phyloP scores from a whole-genome alignment of 805 yeast genomes.

The Myxozyma nipponensis region DNA sequence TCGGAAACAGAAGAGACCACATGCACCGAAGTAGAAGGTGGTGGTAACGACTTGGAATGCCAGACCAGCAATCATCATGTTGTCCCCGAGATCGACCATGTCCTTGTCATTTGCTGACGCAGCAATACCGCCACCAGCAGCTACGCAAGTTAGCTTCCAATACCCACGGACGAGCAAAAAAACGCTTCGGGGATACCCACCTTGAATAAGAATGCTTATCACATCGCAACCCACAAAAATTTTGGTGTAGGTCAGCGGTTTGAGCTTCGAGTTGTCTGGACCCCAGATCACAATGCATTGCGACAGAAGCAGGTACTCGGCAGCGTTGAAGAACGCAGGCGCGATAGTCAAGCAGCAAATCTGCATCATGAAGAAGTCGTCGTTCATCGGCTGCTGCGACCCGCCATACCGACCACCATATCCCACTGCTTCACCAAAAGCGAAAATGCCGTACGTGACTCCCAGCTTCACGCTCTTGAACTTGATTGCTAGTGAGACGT shows the following conservation, averaged over 20 bases:
- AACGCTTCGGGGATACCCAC: no score
- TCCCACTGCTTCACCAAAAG: neutral
- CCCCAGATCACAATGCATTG: slow-evolving; percentile 64
- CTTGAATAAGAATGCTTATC: slow-evolving; percentile 58
- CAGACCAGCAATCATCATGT: slow-evolving; percentile 73
- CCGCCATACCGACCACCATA: neutral
- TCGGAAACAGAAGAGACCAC: neutral
- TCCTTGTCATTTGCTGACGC: slow-evolving; percentile 38
- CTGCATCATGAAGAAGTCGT: slow-evolving; percentile 45
- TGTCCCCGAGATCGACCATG: slow-evolving; percentile 47
- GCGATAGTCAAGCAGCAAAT: slow-evolving; percentile 67
- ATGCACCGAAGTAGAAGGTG: slow-evolving; percentile 47
- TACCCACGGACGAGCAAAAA: neutral
- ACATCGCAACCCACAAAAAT: slow-evolving; percentile 66
- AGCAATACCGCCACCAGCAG: slow-evolving; percentile 73
- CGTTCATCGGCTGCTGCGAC: slow-evolving; percentile 39
- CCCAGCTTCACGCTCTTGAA: neutral
- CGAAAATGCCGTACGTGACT: neutral
- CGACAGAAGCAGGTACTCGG: slow-evolving; percentile 67
- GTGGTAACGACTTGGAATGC: slow-evolving; percentile 72
- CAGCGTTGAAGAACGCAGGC: slow-evolving; percentile 83
- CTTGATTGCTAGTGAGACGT: slow-evolving; percentile 43
- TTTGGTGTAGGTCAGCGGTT: slow-evolving; percentile 59
- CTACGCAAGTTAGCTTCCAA: neutral
- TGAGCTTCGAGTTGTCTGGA: slow-evolving; percentile 42